Conservation (phyloP, 352 stramenopile species). For the Phytopythium aichiense region DNA sequence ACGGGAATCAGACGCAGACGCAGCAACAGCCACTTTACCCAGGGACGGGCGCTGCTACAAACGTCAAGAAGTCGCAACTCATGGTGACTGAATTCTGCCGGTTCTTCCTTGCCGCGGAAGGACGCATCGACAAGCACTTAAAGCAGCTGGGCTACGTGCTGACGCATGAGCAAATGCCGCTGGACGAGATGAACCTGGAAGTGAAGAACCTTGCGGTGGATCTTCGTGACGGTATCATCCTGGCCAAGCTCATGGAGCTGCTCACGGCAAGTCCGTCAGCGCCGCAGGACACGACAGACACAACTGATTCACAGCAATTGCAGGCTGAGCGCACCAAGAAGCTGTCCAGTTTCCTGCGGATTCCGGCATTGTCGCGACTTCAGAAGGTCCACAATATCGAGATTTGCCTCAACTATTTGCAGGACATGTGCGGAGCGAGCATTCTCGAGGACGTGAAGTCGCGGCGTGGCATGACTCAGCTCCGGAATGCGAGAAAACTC, state of each 20-base stretch:
- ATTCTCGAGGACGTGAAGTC: constrained; percentile 54
- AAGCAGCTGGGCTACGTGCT: constrained; percentile 84
- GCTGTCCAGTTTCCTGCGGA: constrained; percentile 84
- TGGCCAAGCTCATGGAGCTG: constrained; percentile 92
- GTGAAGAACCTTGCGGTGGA: constrained; percentile 92
- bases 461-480: constrained; percentile 11
- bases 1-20: background rate
- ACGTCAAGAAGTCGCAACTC: constrained; percentile 90
- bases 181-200: constrained; percentile 95
- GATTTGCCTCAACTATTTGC: constrained; percentile 83
- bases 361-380: constrained; percentile 92
- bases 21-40: constrained; percentile 6
- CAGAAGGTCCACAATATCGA: constrained; percentile 97
- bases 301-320: background rate
- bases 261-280: constrained; percentile 34
- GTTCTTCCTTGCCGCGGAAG: constrained; percentile 92
- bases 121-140: constrained; percentile 94
- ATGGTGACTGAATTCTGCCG: constrained; percentile 92
- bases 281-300: background rate
- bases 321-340: background rate
- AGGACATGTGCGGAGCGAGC: constrained; percentile 61
- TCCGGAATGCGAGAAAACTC: constrained; percentile 3
- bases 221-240: constrained; percentile 94
- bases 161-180: constrained; percentile 85
- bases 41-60: constrained; percentile 15